These are phyloP conservation scores for Canavalia gladiata DNA, from an alignment of 306 rosid genomes.

Conservation along the genomic window DNA sequence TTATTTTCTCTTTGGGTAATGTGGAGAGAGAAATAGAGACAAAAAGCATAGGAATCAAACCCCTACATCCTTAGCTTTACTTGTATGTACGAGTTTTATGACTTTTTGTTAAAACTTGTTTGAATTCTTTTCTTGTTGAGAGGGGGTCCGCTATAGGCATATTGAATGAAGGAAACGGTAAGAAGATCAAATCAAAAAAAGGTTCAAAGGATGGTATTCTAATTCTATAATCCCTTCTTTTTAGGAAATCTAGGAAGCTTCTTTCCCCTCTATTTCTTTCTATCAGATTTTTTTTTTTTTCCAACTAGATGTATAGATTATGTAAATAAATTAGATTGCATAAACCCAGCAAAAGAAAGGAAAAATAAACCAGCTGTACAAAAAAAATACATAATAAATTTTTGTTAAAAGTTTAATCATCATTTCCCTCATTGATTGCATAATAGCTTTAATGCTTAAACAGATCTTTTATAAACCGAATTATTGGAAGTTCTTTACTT, in stretches of 20 bases:
- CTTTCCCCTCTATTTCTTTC: conserved; percentile 25
- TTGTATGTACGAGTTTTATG: conserved; percentile 36
- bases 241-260: conserved; percentile 38
- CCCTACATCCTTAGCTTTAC: conserved; percentile 45
- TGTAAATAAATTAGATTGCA: too few species aligned
- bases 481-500: too few species aligned
- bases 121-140: conserved; percentile 38
- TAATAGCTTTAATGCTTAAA: not conserved
- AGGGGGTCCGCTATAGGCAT: not conserved
- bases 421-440: not conserved
- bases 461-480: not conserved
- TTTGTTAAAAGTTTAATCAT: not conserved
- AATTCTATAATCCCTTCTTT: conserved; percentile 21
- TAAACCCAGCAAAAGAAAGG: not conserved
- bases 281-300: not conserved
- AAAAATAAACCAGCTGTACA: not conserved
- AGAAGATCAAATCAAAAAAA: conserved; percentile 23
- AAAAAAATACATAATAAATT: not conserved
- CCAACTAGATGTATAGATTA: not conserved
- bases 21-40: conserved; percentile 34
- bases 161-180: conserved; percentile 24
- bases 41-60: conserved; percentile 39
- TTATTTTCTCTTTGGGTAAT: conserved; percentile 11
- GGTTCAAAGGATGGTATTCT: not conserved
- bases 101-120: conserved; percentile 36